Base-by-base conservation (phyloP, 805 yeast genomes). In the Wickerhamiella azyma region DNA sequence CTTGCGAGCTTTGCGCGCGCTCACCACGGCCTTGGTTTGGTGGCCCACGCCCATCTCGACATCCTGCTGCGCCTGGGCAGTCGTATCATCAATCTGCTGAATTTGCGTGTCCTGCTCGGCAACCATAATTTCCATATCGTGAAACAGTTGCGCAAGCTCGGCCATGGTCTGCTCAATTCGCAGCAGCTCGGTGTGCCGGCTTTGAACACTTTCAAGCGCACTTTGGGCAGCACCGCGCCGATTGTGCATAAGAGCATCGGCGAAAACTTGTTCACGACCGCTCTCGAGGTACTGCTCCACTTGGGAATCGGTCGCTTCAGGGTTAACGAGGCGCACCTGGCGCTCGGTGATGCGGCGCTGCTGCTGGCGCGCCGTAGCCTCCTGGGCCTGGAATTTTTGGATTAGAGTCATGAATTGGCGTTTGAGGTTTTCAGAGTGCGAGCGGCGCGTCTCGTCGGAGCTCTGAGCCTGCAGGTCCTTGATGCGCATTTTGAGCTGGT, bases 121-220 rank as follows among this genome's bases (percentile, higher is more conserved):
- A 41, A 89, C 96, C 66, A 92, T 71, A 60, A 84, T 84, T 67
- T 92, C 96, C 92, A 92, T 85, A 63, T 92, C 97, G 59, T 81
- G 82, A 70, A 92, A 86, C 62, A 92, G 75, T 69, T 85, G 94
- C 37, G 94, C 84, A 66, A 92, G 76, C 66, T 92, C 98, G 26
- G 89, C 85, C 83, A 92, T 86, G 49, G 96, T 81, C 67, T 84
- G 79, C 67, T 89, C 97, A 65, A 92, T 81, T 69, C 85, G 84
- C 68, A 85, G 82, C 59, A 92, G 77, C 68, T 92, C 97, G 62
- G 82, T 80, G 69, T 92, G 97, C 69, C 98, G 80, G 41, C 83
- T 78, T 67, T 89, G 96, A 47, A 92, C 97, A 67, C 89, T 97
- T 59, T 86, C 84, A 56, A 92, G 74, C 2, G 94, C 97, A 28